Conservation (phyloP, 2,329 filamentous ascomycete species). For the Alternaria viburni region DNA sequence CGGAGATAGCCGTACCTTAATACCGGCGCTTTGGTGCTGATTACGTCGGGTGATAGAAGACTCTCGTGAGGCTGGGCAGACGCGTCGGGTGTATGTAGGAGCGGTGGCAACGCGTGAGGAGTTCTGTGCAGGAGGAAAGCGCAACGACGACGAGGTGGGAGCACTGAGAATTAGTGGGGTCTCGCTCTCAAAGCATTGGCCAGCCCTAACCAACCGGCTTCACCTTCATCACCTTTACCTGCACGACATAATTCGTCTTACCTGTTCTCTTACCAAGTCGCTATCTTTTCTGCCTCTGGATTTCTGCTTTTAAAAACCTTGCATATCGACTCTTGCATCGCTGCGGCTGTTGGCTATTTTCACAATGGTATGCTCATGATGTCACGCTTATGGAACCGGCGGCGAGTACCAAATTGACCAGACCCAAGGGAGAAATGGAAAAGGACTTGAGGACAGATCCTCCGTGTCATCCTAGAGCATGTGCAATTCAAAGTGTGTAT, state of each 20-base stretch:
- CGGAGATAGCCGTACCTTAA: slow-evolving; percentile 26
- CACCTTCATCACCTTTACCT: slow-evolving; percentile 15
- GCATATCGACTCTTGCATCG: neutral
- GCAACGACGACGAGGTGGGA: slow-evolving; percentile 34
- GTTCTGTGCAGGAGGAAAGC: slow-evolving; percentile 22
- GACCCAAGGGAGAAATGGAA: slow-evolving; percentile 58
- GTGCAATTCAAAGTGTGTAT: slow-evolving; percentile 81
- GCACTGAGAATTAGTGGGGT: slow-evolving; percentile 39
- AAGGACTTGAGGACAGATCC: slow-evolving; percentile 76
- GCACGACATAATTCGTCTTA: slow-evolving; percentile 3
- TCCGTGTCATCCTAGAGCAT: slow-evolving; percentile 86
- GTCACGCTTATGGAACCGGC: slow-evolving; percentile 20
- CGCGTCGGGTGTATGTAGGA: slow-evolving; percentile 23
- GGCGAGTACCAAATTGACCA: slow-evolving; percentile 15
- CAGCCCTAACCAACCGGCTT: slow-evolving; percentile 21
- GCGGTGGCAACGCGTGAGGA: slow-evolving; percentile 33
- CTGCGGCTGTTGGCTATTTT: slow-evolving; percentile 17
- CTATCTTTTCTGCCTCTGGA: neutral
- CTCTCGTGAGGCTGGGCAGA: slow-evolving; percentile 12
- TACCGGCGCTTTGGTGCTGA: slow-evolving; percentile 14
- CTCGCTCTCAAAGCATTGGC: slow-evolving; percentile 30
- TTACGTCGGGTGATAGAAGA: slow-evolving; percentile 18
- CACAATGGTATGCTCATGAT: slow-evolving; percentile 40
- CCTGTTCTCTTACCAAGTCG: neutral
- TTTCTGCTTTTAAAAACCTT: neutral